phyloP scores from a whole-genome alignment of 1,284 basidiomycete genomes.

The Meira miltonrushii region DNA sequence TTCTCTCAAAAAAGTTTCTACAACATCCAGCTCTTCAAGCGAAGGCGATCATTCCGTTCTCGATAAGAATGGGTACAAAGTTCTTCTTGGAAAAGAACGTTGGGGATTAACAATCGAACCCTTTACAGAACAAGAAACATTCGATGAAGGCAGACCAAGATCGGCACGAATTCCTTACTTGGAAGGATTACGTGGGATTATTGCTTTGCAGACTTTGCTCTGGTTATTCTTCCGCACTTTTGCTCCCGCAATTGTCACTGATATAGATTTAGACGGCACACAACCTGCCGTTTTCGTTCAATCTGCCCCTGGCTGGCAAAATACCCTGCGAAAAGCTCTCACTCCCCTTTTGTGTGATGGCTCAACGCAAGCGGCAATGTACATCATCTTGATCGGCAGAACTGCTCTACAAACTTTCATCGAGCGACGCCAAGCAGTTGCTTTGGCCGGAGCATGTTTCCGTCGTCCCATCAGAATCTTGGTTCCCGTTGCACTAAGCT shows the following conservation, averaged over 20 bases:
- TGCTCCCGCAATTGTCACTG: conserved; percentile 34
- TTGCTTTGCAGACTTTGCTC: conserved; percentile 31
- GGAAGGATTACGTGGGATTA: conserved; percentile 18
- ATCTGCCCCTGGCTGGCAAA: conserved; percentile 23
- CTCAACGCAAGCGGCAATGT: conserved; percentile 29
- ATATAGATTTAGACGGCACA: conserved; percentile 13
- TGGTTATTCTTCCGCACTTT: conserved; percentile 42
- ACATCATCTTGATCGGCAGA: conserved; percentile 31
- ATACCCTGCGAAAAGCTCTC: conserved; percentile 27
- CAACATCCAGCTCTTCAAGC: too few relatives aligned
- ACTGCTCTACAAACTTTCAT: conserved; percentile 31
- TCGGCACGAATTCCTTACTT: conserved; percentile 1
- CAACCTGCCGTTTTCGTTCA: conserved; percentile 16
- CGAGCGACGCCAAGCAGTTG: conserved; percentile 24
- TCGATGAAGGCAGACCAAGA: conserved; percentile 10
- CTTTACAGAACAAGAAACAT: not conserved
- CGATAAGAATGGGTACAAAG: not conserved
- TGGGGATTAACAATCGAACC: conserved; percentile 5
- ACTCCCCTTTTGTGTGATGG: conserved; percentile 35
- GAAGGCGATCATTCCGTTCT: too few relatives aligned
- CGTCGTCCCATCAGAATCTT: conserved; percentile 35
- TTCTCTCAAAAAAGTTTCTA: too few relatives aligned
- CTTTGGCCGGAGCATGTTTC: conserved; percentile 31
- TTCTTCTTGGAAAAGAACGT: conserved; percentile 4
- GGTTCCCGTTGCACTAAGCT: conserved; percentile 25